Base-by-base conservation (phyloP, 768 basidiomycete species). In the Termitomyces sp. region DNA sequence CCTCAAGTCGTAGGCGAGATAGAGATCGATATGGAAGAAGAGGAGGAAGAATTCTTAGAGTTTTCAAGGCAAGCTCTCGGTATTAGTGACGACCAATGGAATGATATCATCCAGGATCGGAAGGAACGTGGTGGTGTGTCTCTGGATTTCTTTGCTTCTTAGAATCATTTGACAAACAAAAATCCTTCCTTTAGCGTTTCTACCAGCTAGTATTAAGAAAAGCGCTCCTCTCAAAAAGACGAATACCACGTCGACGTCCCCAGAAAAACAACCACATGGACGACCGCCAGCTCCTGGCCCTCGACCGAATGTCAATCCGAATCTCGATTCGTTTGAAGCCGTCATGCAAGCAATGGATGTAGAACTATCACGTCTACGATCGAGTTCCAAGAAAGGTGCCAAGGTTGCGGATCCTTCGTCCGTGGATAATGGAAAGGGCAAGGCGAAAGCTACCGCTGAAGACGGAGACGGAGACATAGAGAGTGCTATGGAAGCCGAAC, bases 291-390 rank as follows among this genome's bases (percentile, higher is more conserved):
- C 62, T n/a, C 64, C 75, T 36, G 77, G 75, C 3, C 73, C 77
- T 16, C 75, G 74, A 20, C 78, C 78, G 13, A 78, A 76, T 57
- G 71, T 74, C 7, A 91, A 94, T 71, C 84, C 87, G 4, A 85
- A 88, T 51, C 80, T 98, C 22, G 84, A 96, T 71, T 95, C 94
- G 0, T 98, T 99, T 64, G 97, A 99, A 70, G 85, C 90, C 1
- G 92, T 98, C 36, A 98, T 98, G 97, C 84, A 85, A 69, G 94
- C 94, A 2, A 92, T 98, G 89, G 97, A 99, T 66, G 83, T 78
- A 18, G 92, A 97, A 66, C 79, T 99, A 35, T 79, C 78, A 20
- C 83, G 79, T 16, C 71, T 76, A 49, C 79, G 76, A 33, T 68
- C 76, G 39, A 63, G 42, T 46, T 69, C 76, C 46, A 67, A 59